Evolutionary conservation across 768 basidiomycete genomes (phyloP), one percentile per base, ranked within the genome.

Genomic region (Lentinula lateritia): DNA sequence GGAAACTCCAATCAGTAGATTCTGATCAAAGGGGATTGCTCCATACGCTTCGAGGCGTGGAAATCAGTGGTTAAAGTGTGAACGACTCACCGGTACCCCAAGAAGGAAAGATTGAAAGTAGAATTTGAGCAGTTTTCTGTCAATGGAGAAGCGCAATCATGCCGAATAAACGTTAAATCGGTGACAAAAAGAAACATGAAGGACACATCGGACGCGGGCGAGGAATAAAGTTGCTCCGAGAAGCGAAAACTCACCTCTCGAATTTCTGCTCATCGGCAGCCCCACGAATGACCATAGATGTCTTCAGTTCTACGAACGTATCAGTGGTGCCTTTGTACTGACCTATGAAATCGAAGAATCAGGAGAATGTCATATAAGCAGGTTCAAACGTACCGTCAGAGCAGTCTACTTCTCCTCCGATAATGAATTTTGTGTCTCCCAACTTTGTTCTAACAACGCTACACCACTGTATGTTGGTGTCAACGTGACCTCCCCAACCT

Each of bases 381-480:
- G 28, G 12, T 28, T 28, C 60, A 16, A 46, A 68, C 76, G 62
- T 63, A 90, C 92, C 89, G 71, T 85, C 79, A 20, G 94, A 85
- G 68, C 93, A 96, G 71, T 96, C 93, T 6, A 96, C 93, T 73
- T 95, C 93, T 5, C 94, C 93, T 1, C 93, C 93, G 52, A 95
- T 84, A 61, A 96, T 75, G 55, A 92, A 74, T 45, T 91, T 78
- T 32, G 79, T 82, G 60, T 84, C 79, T 0, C 87, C 90, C 28
- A 95, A 80, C 63, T 90, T 92, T 4, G 92, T 93, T 72, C 92
- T 91, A 50, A 93, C 89, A 56, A 96, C 87, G 63, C 84, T 87
- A 68, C 93, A 95, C 93, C 93, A 95, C 66, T 95, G 92, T 0
- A 90, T 82, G 66, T 93, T 93, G 10, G 92, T 95, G 69, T 95